Conservation (phyloP, 495 filamentous ascomycete species). For the Trichoderma virens region DNA sequence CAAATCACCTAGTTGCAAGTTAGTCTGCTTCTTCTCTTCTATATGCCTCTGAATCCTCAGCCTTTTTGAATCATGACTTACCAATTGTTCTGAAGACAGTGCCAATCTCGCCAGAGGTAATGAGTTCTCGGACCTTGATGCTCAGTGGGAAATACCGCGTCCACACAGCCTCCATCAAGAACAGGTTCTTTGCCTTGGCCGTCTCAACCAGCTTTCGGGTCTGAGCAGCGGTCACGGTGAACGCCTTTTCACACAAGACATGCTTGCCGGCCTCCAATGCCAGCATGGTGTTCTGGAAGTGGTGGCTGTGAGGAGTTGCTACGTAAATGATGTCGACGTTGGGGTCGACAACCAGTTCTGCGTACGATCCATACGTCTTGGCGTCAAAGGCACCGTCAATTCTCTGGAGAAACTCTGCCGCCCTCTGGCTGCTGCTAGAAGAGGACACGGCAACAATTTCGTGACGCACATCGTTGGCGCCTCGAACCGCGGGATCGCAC, state of each 20-base stretch:
- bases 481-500: slow-evolving; percentile 55
- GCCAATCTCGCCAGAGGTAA: slow-evolving; percentile 63
- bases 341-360: slow-evolving; percentile 66
- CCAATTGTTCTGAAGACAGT: slow-evolving; percentile 66
- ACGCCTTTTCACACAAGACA: slow-evolving; percentile 88
- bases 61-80: slow-evolving; percentile 17
- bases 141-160: slow-evolving; percentile 83
- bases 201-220: slow-evolving; percentile 64
- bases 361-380: slow-evolving; percentile 74
- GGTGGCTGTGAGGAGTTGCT: slow-evolving; percentile 90
- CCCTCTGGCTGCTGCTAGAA: slow-evolving; percentile 60
- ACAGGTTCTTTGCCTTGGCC: slow-evolving; percentile 72
- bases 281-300: slow-evolving; percentile 85
- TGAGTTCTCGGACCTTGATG: slow-evolving; percentile 64
- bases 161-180: slow-evolving; percentile 97
- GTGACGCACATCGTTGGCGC: slow-evolving; percentile 65
- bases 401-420: slow-evolving; percentile 62
- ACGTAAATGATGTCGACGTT: slow-evolving; percentile 85
- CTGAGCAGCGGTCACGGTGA: slow-evolving; percentile 84
- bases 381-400: slow-evolving; percentile 55
- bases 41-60: not conserved
- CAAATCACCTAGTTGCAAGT: slow-evolving; percentile 45
- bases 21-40: slow-evolving; percentile 1
- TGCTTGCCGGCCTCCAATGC: slow-evolving; percentile 76
- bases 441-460: slow-evolving; percentile 75